phyloP scores from a whole-genome alignment of 2,329 filamentous ascomycete species.

The Thermomyces lanuginosus region DNA sequence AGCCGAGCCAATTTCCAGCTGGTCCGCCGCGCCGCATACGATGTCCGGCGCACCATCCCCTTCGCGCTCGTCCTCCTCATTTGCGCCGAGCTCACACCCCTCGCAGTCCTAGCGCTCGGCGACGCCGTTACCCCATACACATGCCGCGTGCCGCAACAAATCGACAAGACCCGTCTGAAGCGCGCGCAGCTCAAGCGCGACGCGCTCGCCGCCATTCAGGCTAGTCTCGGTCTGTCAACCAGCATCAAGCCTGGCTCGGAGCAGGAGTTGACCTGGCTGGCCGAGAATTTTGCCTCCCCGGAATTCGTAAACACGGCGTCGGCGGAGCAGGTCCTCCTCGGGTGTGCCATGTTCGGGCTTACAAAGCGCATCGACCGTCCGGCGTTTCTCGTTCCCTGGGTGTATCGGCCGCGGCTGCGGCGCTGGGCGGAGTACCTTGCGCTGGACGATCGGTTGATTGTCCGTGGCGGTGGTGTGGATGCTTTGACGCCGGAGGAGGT shows the following conservation, averaged over 20 bases:
- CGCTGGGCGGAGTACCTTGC: slow-evolving; percentile 47
- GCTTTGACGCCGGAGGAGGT: slow-evolving; percentile 49
- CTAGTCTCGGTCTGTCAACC: slow-evolving; percentile 8
- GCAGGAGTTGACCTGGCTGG: slow-evolving; percentile 17
- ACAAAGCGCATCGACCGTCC: slow-evolving; percentile 26
- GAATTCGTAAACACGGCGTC: slow-evolving; percentile 10
- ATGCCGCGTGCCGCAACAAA: slow-evolving; percentile 67
- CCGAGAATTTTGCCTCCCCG: slow-evolving; percentile 10
- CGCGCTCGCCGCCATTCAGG: slow-evolving; percentile 12
- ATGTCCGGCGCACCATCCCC: slow-evolving; percentile 59
- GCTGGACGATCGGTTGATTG: slow-evolving; percentile 54
- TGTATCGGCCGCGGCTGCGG: slow-evolving; percentile 40
- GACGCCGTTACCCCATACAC: slow-evolving; percentile 58
- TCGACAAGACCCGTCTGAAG: slow-evolving; percentile 38
- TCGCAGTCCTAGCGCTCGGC: slow-evolving; percentile 56
- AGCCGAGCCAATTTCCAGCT: slow-evolving; percentile 58
- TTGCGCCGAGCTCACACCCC: slow-evolving; percentile 72
- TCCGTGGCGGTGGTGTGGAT: slow-evolving; percentile 42
- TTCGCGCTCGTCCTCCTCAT: slow-evolving; percentile 62
- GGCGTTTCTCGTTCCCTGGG: slow-evolving; percentile 16
- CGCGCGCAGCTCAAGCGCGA: slow-evolving; percentile 30
- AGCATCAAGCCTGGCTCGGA: slow-evolving; percentile 8
- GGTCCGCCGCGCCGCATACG: slow-evolving; percentile 49
- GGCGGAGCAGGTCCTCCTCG: slow-evolving; percentile 14
- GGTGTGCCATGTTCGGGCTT: slow-evolving; percentile 20